Evolutionary conservation across 352 stramenopile species (phyloP).

Genomic region (Albugo laibachii): DNA sequence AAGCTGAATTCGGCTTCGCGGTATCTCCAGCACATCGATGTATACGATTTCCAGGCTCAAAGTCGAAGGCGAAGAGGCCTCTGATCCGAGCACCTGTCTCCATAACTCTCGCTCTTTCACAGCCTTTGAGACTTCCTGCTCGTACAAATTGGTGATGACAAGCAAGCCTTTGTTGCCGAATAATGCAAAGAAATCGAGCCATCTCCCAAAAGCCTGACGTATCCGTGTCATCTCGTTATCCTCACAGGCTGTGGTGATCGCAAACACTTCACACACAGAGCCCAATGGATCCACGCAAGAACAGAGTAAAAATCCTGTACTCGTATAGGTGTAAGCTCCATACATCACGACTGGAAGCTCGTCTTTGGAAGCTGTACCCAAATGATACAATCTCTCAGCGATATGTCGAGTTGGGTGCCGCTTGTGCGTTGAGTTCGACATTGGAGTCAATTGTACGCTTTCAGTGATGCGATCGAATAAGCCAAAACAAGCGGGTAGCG

Average conservation of each 20-base stretch:
- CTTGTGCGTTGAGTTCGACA: not conserved
- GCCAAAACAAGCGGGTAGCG: constrained; percentile 35
- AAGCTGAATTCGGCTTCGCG: no score
- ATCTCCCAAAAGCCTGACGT: not conserved
- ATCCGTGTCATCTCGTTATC: constrained; percentile 8
- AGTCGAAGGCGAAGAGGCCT: no score
- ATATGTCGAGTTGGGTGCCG: constrained; percentile 16
- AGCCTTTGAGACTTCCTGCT: no score
- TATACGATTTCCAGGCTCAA: no score
- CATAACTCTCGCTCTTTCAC: no score
- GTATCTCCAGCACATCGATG: no score
- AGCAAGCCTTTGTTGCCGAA: not conserved
- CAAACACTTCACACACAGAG: constrained; percentile 32
- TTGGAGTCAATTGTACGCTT: constrained; percentile 25
- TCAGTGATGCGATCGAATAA: constrained; percentile 55
- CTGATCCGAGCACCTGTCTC: no score
- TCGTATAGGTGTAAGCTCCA: constrained; percentile 16
- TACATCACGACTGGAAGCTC: constrained; percentile 16
- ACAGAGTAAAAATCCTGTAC: constrained; percentile 1
- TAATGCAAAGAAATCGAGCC: not conserved
- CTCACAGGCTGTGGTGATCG: constrained; percentile 10
- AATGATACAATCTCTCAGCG: constrained; percentile 39
- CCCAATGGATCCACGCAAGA: constrained; percentile 34
- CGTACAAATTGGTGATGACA: no score
- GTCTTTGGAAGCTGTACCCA: constrained; percentile 16